phyloP scores from a whole-genome alignment of 73 alveolate genomes.

The Paraurostyla sp. region DNA sequence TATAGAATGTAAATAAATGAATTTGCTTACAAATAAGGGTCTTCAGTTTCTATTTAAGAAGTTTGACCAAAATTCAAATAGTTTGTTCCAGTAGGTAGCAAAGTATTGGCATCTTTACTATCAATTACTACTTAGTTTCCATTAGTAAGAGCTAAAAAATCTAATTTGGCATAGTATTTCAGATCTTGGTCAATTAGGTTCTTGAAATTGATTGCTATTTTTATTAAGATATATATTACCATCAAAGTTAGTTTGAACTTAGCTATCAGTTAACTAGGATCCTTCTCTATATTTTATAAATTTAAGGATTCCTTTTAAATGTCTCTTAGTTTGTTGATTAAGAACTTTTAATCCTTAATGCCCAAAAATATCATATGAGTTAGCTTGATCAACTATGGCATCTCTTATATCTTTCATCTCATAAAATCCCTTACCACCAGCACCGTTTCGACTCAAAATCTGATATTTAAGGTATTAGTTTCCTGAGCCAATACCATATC shows the following conservation, averaged over 20 bases:
- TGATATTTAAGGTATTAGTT: background rate
- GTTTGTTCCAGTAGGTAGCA: conserved; percentile 18
- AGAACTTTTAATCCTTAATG: background rate
- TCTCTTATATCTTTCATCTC: conserved; percentile 1
- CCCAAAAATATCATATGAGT: background rate
- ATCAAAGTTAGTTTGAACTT: background rate
- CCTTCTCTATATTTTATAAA: background rate
- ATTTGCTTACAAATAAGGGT: conserved; percentile 21
- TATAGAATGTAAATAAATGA: background rate
- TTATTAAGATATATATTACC: background rate
- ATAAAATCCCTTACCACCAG: background rate
- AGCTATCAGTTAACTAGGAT: background rate
- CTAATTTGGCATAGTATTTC: conserved; percentile 15
- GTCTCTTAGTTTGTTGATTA: background rate
- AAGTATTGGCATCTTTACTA: background rate
- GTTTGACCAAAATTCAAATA: background rate
- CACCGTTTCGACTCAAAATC: background rate
- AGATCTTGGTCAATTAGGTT: background rate
- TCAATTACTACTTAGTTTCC: background rate
- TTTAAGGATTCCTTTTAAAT: conserved; percentile 1
- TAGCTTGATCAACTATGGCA: background rate
- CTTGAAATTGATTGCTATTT: background rate
- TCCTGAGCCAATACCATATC: background rate
- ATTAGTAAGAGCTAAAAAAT: background rate
- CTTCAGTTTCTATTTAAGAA: background rate